Percentiles rank a stretch among this genome's conserved stretches.
Conservation (phyloP, 228 moss, liverwort and hornwort species). For the Sphagnum magellanicum region DNA sequence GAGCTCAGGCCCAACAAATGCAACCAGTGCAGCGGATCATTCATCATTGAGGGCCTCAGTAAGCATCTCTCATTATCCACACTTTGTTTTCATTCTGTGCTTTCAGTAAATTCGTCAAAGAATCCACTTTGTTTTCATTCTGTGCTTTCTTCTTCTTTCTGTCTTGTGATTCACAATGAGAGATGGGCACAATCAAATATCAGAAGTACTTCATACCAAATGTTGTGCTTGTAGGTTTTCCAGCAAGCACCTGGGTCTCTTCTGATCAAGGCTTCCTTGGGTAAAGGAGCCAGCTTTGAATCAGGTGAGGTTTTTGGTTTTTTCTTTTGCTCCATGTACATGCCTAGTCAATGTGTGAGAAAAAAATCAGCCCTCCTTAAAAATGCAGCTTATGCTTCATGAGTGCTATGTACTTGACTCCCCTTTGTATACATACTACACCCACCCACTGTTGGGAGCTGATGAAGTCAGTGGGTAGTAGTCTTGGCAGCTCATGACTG, state of each 20-base stretch:
- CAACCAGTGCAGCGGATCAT: constrained; percentile 8
- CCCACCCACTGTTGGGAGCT: background rate
- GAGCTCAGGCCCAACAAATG: constrained; percentile 5
- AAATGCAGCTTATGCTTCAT: too few relatives aligned
- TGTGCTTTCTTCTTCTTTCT: too few relatives aligned
- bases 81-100: background rate
- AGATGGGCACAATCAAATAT: background rate
- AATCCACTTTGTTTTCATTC: background rate
- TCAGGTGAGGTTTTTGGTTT: constrained; percentile 14
- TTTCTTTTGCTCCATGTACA: background rate
- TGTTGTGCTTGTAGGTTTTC: constrained; percentile 40
- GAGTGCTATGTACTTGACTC: too few relatives aligned
- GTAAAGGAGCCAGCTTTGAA: constrained; percentile 34
- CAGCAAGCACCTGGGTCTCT: constrained; percentile 91
- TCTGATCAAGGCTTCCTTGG: constrained; percentile 61
- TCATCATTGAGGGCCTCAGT: constrained; percentile 58
- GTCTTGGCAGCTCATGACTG: background rate
- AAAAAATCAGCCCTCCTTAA: background rate
- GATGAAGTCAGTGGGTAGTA: background rate
- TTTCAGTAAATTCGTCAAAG: background rate
- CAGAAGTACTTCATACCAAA: background rate
- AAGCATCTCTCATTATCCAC: constrained; percentile 2
- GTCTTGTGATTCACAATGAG: background rate
- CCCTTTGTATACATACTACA: background rate
- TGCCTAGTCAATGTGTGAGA: background rate